Conservation (phyloP, 148 eudicot genomes). For the Suaeda aralocaspica region DNA sequence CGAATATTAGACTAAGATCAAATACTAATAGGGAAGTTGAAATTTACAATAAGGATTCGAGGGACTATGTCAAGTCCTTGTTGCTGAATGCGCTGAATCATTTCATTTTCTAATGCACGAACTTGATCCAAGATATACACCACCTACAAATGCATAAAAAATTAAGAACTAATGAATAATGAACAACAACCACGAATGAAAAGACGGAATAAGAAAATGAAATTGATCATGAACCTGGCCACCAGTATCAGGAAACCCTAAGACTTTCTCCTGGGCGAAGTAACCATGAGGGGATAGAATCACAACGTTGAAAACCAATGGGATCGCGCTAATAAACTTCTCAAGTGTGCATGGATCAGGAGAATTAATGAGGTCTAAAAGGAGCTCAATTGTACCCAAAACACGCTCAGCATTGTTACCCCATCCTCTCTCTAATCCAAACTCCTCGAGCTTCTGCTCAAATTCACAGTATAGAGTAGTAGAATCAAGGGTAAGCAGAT, state of each 20-base stretch:
- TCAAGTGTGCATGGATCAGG: slow-evolving; percentile 93
- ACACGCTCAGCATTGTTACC: slow-evolving; percentile 80
- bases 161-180: too few relatives aligned
- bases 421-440: slow-evolving; percentile 97
- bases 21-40: neutral
- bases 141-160: slow-evolving; percentile 40
- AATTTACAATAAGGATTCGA: slow-evolving; percentile 74
- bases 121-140: slow-evolving; percentile 99
- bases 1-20: neutral
- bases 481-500: slow-evolving; percentile 49
- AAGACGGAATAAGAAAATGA: neutral
- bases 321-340: slow-evolving; percentile 75
- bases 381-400: slow-evolving; percentile 68
- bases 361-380: slow-evolving; percentile 87
- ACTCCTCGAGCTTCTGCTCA: slow-evolving; percentile 77
- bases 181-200: neutral
- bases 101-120: slow-evolving; percentile 92
- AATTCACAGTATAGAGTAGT: slow-evolving; percentile 69
- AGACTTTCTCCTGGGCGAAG: slow-evolving; percentile 93
- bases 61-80: slow-evolving; percentile 94
- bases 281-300: slow-evolving; percentile 97
- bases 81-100: slow-evolving; percentile 80
- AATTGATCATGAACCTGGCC: slow-evolving; percentile 58
- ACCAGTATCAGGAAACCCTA: slow-evolving; percentile 97
- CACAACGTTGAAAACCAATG: slow-evolving; percentile 94